These are phyloP conservation scores for Serendipita sp. DNA, from an alignment of 768 basidiomycete species.

Conservation along the genomic window DNA sequence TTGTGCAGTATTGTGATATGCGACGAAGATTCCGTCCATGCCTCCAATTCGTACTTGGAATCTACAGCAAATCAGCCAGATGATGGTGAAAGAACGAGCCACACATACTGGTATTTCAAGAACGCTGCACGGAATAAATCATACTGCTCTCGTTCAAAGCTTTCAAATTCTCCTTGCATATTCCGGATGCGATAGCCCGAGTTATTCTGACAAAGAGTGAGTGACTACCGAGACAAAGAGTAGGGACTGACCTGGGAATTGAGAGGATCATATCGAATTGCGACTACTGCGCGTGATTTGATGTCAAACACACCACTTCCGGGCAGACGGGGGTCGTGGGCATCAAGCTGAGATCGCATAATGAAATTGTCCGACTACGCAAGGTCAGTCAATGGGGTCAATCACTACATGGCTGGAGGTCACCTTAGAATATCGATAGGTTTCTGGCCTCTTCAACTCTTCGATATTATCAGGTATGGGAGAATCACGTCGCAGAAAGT, in stretches of 20 bases:
- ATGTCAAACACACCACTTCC: slow-evolving; percentile 90
- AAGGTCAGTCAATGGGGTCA: not conserved
- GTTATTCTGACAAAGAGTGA: slow-evolving; percentile 37
- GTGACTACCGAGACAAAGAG: not conserved
- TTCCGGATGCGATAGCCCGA: slow-evolving; percentile 59
- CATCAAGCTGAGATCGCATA: slow-evolving; percentile 93
- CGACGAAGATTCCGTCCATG: slow-evolving; percentile 89
- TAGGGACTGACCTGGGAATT: slow-evolving; percentile 48
- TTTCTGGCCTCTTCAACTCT: slow-evolving; percentile 36
- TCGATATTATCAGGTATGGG: slow-evolving; percentile 18
- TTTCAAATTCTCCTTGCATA: slow-evolving; percentile 47
- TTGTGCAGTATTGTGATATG: slow-evolving; percentile 72
- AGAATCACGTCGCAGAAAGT: slow-evolving; percentile 30
- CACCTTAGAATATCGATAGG: slow-evolving; percentile 78
- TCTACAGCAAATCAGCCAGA: slow-evolving; percentile 23
- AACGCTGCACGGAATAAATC: slow-evolving; percentile 89
- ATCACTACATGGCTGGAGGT: slow-evolving; percentile 9
- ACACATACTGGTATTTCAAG: slow-evolving; percentile 68
- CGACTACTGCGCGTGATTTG: slow-evolving; percentile 79
- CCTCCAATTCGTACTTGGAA: slow-evolving; percentile 92
- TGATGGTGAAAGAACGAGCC: slow-evolving; percentile 2
- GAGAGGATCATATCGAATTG: slow-evolving; percentile 69
- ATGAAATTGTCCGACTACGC: slow-evolving; percentile 37
- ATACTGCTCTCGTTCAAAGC: slow-evolving; percentile 89
- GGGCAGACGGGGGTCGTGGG: slow-evolving; percentile 61